Conservation (phyloP, 2,329 filamentous ascomycete genomes). For the Clonostachys rhizophaga region DNA sequence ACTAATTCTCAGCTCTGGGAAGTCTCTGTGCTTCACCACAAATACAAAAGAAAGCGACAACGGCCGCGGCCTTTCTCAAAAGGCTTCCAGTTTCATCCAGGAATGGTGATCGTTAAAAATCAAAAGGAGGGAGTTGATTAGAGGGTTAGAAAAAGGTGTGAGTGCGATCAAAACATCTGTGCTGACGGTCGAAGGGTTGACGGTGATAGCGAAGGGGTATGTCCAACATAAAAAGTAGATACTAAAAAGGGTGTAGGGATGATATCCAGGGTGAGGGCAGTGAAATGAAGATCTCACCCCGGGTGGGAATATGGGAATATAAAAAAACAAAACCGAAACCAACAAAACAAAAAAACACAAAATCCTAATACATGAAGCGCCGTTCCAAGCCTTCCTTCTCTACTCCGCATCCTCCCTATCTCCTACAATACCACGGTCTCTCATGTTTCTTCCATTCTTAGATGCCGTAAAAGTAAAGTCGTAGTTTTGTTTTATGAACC, state of each 20-base stretch:
- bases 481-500: neutral
- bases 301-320: neutral
- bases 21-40: too few species aligned
- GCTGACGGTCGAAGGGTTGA: too few species aligned
- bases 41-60: too few species aligned
- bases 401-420: neutral
- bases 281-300: neutral
- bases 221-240: constrained; percentile 3
- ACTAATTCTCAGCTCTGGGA: too few species aligned
- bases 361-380: neutral
- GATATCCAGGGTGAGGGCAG: neutral
- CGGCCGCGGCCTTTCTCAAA: too few species aligned
- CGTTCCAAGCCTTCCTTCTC: neutral
- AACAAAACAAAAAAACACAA: constrained; percentile 1
- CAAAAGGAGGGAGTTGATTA: too few species aligned
- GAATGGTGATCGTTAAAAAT: too few species aligned
- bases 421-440: neutral
- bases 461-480: too few species aligned
- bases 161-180: too few species aligned
- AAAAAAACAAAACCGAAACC: neutral
- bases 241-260: neutral
- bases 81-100: too few species aligned
- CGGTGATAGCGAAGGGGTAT: constrained; percentile 3
- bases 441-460: neutral
- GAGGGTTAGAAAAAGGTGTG: neutral